These are phyloP conservation scores for Metschnikowia borealis DNA, from an alignment of 805 yeast genomes.

Conservation along the genomic window DNA sequence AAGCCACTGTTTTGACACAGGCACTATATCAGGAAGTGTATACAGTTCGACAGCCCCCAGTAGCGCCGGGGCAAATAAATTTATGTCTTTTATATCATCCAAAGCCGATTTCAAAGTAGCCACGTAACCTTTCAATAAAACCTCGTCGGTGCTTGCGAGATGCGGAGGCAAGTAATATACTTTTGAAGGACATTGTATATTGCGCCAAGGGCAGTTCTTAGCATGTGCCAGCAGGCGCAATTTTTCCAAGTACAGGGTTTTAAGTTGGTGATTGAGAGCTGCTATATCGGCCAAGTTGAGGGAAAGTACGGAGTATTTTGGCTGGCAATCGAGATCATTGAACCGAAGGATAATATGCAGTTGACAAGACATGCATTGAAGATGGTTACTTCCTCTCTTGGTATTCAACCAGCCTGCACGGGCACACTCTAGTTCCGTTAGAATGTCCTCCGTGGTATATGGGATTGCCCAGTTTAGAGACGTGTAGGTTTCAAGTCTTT, in stretches of 20 bases:
- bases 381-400: conserved; percentile 25
- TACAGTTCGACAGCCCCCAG: neutral
- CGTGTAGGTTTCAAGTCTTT: conserved; percentile 42
- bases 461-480: conserved; percentile 47
- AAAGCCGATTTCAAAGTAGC: conserved; percentile 24
- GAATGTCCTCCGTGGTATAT: conserved; percentile 10
- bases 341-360: conserved; percentile 28
- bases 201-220: conserved; percentile 34
- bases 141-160: conserved; percentile 27
- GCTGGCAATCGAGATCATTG: conserved; percentile 15
- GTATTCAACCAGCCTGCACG: conserved; percentile 47
- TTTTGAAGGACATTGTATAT: conserved; percentile 29
- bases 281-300: conserved; percentile 21
- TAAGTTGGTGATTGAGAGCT: conserved; percentile 23
- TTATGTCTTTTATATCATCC: conserved; percentile 19
- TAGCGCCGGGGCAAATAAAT: neutral
- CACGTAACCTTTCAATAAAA: conserved; percentile 27
- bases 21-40: conserved; percentile 15
- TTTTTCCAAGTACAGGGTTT: conserved; percentile 24
- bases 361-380: conserved; percentile 33
- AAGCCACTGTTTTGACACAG: conserved; percentile 31
- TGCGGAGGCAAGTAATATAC: conserved; percentile 36
- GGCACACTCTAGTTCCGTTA: conserved; percentile 48
- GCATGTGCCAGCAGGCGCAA: conserved; percentile 27
- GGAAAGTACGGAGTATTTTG: conserved; percentile 9